These are phyloP conservation scores for Davidsoniella eucalypti DNA, from an alignment of 2,329 filamentous ascomycete species.

Conservation along the genomic window DNA sequence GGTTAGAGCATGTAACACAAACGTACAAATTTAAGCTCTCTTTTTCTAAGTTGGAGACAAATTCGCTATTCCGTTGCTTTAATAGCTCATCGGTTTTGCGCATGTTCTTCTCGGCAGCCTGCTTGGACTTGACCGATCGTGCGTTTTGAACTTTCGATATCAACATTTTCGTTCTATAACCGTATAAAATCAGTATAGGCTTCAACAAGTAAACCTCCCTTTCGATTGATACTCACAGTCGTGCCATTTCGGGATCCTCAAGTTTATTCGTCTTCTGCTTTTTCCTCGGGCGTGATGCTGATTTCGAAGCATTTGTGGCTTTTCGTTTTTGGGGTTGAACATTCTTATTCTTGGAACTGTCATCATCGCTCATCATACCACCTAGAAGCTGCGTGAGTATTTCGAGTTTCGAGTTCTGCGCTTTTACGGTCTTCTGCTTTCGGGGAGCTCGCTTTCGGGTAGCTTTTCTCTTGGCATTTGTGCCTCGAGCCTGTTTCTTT, in stretches of 20 bases:
- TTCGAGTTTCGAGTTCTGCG: not conserved
- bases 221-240: constrained; percentile 1
- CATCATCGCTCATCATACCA: not conserved
- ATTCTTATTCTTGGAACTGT: not conserved
- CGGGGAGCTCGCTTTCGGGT: not conserved
- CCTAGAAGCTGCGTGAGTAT: not conserved
- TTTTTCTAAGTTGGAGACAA: constrained; percentile 3
- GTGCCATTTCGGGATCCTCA: not conserved
- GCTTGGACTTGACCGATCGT: constrained; percentile 6
- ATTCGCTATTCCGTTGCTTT: constrained; percentile 1
- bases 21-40: constrained; percentile 10
- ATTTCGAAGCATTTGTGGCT: not conserved
- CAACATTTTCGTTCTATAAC: constrained; percentile 3
- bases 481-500: not conserved
- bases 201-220: not conserved
- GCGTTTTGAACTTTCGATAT: constrained; percentile 4
- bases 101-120: not conserved
- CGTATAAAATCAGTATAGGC: not conserved
- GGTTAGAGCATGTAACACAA: not conserved
- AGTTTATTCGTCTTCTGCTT: not conserved
- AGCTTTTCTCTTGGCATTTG: not conserved
- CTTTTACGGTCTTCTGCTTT: not conserved
- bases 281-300: not conserved
- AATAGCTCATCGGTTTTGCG: constrained; percentile 5
- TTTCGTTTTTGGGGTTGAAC: not conserved